phyloP scores from a whole-genome alignment of 495 filamentous ascomycete species.

The Penicillium mononematosum region DNA sequence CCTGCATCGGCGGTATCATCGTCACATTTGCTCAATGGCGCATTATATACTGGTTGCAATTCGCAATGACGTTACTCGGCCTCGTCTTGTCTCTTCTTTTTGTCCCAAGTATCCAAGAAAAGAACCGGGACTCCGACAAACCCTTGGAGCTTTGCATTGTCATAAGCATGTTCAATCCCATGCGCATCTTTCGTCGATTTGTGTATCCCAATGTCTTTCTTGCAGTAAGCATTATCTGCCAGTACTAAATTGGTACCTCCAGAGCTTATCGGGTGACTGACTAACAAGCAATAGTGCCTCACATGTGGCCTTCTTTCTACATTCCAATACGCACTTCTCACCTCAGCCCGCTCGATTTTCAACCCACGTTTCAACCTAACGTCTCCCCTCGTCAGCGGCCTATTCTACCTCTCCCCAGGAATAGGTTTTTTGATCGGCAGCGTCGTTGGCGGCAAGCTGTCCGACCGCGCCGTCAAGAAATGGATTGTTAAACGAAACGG shows the following conservation, averaged over 20 bases:
- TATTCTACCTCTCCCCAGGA: slow-evolving; percentile 77
- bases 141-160: slow-evolving; percentile 13
- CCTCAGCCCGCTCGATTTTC: slow-evolving; percentile 69
- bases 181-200: slow-evolving; percentile 35
- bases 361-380: slow-evolving; percentile 71
- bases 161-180: slow-evolving; percentile 40
- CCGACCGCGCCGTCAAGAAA: slow-evolving; percentile 62
- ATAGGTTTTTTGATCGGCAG: slow-evolving; percentile 68
- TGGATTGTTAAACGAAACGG: slow-evolving; percentile 60
- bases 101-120: slow-evolving; percentile 34
- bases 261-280: background rate
- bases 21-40: slow-evolving; percentile 57
- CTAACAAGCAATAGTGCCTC: slow-evolving; percentile 42
- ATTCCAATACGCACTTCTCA: slow-evolving; percentile 70
- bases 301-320: slow-evolving; percentile 64
- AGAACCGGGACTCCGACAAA: slow-evolving; percentile 5
- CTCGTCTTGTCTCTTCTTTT: slow-evolving; percentile 40
- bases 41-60: slow-evolving; percentile 59
- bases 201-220: slow-evolving; percentile 45
- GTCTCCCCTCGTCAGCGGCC: slow-evolving; percentile 63
- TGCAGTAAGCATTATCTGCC: slow-evolving; percentile 28
- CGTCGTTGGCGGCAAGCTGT: slow-evolving; percentile 66
- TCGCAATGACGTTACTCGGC: slow-evolving; percentile 47
- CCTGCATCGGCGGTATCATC: slow-evolving; percentile 51
- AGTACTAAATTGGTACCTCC: background rate